Evolutionary conservation across 306 rosid genomes (phyloP).

Genomic region (Mimosa pudica): DNA sequence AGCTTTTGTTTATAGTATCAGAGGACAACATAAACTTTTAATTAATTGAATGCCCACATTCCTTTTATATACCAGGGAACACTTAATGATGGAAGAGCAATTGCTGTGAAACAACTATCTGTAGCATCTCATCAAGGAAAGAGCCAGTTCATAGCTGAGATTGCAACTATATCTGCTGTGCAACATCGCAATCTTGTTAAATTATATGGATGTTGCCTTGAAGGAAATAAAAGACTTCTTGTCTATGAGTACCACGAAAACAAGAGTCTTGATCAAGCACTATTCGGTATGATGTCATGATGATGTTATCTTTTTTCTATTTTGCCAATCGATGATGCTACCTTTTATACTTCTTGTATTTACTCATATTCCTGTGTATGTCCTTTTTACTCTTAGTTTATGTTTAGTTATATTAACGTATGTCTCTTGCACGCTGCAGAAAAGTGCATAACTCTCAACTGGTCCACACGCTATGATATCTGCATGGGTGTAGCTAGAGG

Average conservation of each 20-base stretch:
- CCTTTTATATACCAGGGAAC: constrained; percentile 54
- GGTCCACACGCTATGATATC: constrained; percentile 73
- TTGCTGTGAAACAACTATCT: constrained; percentile 83
- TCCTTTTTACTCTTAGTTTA: constrained; percentile 1
- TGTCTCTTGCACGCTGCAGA: constrained; percentile 43
- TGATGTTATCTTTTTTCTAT: not conserved
- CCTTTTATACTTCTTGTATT: not conserved
- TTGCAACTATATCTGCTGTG: constrained; percentile 84
- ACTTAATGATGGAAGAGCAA: constrained; percentile 70
- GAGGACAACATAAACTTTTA: not conserved
- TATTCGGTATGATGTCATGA: constrained; percentile 64
- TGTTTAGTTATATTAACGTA: not conserved
- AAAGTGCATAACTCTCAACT: constrained; percentile 50
- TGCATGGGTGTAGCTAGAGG: constrained; percentile 84
- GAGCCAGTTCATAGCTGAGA: constrained; percentile 77
- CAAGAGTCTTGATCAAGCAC: constrained; percentile 84
- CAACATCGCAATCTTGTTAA: constrained; percentile 85
- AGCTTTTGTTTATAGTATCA: not conserved
- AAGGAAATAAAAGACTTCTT: constrained; percentile 70
- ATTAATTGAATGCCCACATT: not conserved
- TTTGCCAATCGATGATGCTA: too few relatives aligned
- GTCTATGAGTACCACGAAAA: constrained; percentile 86
- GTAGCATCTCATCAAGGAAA: constrained; percentile 80
- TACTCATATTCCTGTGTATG: not conserved
- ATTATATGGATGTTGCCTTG: constrained; percentile 75